Evolutionary conservation across 2,329 filamentous ascomycete genomes (phyloP), one percentile per base, ranked within the genome.

Genomic region (Sporothrix luriei): DNA sequence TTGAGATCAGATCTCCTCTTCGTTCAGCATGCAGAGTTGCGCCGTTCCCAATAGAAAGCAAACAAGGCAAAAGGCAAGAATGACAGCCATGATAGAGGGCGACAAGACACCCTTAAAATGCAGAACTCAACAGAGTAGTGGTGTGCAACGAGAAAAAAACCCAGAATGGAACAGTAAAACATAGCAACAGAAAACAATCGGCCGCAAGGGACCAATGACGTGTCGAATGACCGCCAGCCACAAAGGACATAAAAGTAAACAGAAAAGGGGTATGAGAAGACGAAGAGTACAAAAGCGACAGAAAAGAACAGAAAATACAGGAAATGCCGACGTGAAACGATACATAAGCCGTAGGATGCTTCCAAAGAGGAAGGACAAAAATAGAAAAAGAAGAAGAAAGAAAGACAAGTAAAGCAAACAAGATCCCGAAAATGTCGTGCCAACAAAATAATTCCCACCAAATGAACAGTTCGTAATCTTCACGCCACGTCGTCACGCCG

Each of bases 231-330:
- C 29, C 26, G 51, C 21, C 51, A 29, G 24, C 29, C 29, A 38
- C 40, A n/a, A 49, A 48, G 19, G 16, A 29, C 57, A 46, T 19
- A 26, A 10, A 57, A 29, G 46, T 26, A 66, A 48, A 29, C 21
- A 57, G 33, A 67, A 67, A 57, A 29, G 24, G 51, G 65, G 65
- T 57, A 67, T 43, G 64, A 62, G 54, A 54, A 70, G 40, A 43
- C 33, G 1, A 43, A 38, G 6, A n/a, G 9, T 21, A 40, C 43
- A 33, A 33, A 48, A 46, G 33, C 6, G 38, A 26, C 33, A 3
- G 38, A 38, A 38, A 13, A 13, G 9, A 48, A 40, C 43, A 33
- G 38, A 48, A 46, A 55, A 38, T 57, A 51, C 26, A 57, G 13
- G 9, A 55, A 62, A 54, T 24, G 52, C 24, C 24, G 26, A 33